Evolutionary conservation across 352 stramenopile species (phyloP).

Genomic region (Aphanomyces astaci): DNA sequence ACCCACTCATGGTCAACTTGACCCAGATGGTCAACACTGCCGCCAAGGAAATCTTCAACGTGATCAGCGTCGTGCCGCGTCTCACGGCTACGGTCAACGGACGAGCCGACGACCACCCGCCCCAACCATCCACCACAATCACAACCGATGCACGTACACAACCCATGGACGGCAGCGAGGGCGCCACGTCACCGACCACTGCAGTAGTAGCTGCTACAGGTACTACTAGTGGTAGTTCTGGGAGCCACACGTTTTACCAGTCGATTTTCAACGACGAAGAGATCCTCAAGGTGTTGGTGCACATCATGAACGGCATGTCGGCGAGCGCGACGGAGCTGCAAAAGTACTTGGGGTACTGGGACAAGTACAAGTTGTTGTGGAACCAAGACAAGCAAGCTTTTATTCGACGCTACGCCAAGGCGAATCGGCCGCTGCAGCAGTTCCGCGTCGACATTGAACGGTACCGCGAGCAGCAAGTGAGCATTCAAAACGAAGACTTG

Average conservation of each 20-base stretch:
- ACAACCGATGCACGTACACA: no score
- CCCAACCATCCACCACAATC: no score
- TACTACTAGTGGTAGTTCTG: no score
- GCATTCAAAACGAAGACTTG: constrained; percentile 88
- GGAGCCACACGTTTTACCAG: constrained; percentile 81
- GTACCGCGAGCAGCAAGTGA: constrained; percentile 86
- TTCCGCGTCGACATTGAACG: constrained; percentile 90
- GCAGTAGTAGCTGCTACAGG: no score
- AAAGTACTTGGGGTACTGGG: constrained; percentile 93
- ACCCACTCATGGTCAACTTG: constrained; percentile 90
- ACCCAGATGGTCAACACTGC: constrained; percentile 93
- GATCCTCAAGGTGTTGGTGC: constrained; percentile 90
- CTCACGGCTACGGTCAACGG: constrained; percentile 35
- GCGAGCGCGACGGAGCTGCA: constrained; percentile 89
- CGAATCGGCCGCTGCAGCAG: constrained; percentile 86
- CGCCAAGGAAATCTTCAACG: constrained; percentile 92
- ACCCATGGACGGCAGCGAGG: background rate
- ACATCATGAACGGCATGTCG: constrained; percentile 96
- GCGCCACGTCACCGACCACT: background rate
- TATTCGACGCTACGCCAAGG: constrained; percentile 93
- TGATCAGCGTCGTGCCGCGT: constrained; percentile 86
- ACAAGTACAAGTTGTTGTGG: constrained; percentile 91
- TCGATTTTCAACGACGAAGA: constrained; percentile 95
- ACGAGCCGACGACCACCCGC: background rate
- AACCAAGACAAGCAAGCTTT: constrained; percentile 93